A percentile compares a stretch with the other conserved stretches of the same genome.
Conservation (phyloP, 768 basidiomycete species). For the Brasilioporus rufonigricans region DNA sequence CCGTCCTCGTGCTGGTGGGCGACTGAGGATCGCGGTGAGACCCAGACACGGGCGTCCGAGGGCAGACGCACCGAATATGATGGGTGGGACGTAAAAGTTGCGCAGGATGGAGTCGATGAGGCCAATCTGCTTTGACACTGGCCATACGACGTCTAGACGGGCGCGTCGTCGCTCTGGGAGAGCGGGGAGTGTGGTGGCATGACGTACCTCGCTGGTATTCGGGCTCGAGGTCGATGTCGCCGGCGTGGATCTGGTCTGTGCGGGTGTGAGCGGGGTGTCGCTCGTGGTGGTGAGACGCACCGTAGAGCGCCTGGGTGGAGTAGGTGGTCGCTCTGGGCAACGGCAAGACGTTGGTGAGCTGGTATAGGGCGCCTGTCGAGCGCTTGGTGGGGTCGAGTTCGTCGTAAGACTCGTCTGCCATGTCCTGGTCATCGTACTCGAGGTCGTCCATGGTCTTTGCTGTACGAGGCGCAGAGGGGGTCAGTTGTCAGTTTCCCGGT, state of each 20-base stretch:
- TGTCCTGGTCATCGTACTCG: slow-evolving; percentile 21
- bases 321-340: slow-evolving; percentile 61
- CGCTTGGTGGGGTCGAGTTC: slow-evolving; percentile 5
- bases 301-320: slow-evolving; percentile 58
- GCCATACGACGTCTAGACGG: slow-evolving; percentile 70
- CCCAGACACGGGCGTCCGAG: not conserved
- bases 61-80: slow-evolving; percentile 61
- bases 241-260: slow-evolving; percentile 61
- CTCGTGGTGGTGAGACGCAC: slow-evolving; percentile 27
- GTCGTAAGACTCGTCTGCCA: slow-evolving; percentile 17
- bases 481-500: not conserved
- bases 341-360: slow-evolving; percentile 46
- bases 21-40: slow-evolving; percentile 35
- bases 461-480: slow-evolving; percentile 6
- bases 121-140: slow-evolving; percentile 68
- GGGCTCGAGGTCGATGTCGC: slow-evolving; percentile 68
- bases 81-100: slow-evolving; percentile 77
- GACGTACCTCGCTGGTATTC: slow-evolving; percentile 73
- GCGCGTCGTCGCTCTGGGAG: not conserved
- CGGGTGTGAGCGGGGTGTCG: not conserved
- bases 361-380: slow-evolving; percentile 17
- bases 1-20: slow-evolving; percentile 57
- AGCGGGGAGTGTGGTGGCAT: not conserved
- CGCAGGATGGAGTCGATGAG: slow-evolving; percentile 77
- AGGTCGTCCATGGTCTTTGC: slow-evolving; percentile 14